Base-by-base conservation (phyloP, 1,284 basidiomycete genomes). In the Erythrobasidium hasegawianum region DNA sequence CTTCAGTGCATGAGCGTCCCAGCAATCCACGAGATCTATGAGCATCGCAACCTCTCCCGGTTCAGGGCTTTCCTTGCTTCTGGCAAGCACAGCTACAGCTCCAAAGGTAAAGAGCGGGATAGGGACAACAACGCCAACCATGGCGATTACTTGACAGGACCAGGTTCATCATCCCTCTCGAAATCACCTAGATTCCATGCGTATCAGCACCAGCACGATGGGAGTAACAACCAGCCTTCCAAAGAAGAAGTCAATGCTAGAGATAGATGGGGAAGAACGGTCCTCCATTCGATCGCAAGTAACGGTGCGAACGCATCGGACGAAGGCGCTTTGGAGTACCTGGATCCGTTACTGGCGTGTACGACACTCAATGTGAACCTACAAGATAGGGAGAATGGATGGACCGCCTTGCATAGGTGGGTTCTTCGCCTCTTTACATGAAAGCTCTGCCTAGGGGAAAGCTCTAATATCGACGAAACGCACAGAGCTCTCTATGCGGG, bases 401-500 rank as follows among this genome's bases (percentile, higher is more conserved):
- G 93, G 87, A 96, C 93, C 0, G 84, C 95, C 1, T 81, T 98
- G 20, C 96, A 99, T 76, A 82, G 92, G 60, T 65, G 24, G 11
- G 50, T 22, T n/a, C 24, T 16, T 2, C 16, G n/a, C n/a, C n/a
- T n/a, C n/a, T n/a, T n/a, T n/a, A n/a, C n/a, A 18, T 33, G 9
- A n/a, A 33, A 33, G 33, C 33, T 33, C 11, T 33, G 33, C 33
- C 33, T 33, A 33, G 33, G 5, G 11, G 4, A 33, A 33, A 33
- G 43, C 16, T n/a, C 43, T 11, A 41, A 41, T n/a, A 41, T 41
- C 40, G 40, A 41, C n/a, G 40, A 41, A n/a, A n/a, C n/a, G 40
- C 5, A 5, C 60, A 68, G 70, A 54, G 91, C 94, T 0, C 79
- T 97, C 67, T 98, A 96, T 76, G 78, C 81, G 29, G 93, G 90